Conservation (phyloP, 2,329 filamentous ascomycete genomes). For the Fusarium sp. region DNA sequence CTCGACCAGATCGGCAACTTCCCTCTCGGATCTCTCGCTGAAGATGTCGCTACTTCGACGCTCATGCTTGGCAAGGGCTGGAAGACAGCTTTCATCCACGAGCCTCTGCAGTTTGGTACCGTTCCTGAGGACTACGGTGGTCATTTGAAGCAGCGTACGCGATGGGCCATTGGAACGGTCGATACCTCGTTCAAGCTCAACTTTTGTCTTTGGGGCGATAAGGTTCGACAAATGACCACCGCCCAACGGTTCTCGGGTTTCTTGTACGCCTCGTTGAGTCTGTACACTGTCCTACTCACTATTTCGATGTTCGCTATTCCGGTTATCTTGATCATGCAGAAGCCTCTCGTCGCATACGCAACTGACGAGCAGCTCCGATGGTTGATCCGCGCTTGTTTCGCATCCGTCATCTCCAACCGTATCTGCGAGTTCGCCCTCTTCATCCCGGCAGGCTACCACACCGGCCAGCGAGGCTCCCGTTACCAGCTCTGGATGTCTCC, state of each 20-base stretch:
- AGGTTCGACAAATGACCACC: slow-evolving; percentile 63
- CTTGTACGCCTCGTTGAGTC: slow-evolving; percentile 64
- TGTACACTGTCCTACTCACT: slow-evolving; percentile 67
- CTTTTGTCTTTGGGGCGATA: slow-evolving; percentile 67
- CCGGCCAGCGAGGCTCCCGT: slow-evolving; percentile 65
- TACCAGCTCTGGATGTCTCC: slow-evolving; percentile 73
- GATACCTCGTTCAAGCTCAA: slow-evolving; percentile 70
- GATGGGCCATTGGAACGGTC: slow-evolving; percentile 67
- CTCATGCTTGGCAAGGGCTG: slow-evolving; percentile 70
- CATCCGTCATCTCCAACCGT: slow-evolving; percentile 62
- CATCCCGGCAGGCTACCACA: slow-evolving; percentile 68
- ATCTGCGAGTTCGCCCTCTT: slow-evolving; percentile 68
- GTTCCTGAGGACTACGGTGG: slow-evolving; percentile 67
- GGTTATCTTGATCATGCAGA: slow-evolving; percentile 67
- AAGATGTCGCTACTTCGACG: slow-evolving; percentile 70
- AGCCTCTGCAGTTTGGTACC: slow-evolving; percentile 69
- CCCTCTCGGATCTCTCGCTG: slow-evolving; percentile 67
- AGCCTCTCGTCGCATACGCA: slow-evolving; percentile 67
- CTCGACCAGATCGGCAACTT: slow-evolving; percentile 71
- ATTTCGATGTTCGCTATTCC: slow-evolving; percentile 69
- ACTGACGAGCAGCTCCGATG: slow-evolving; percentile 65
- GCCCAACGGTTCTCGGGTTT: slow-evolving; percentile 70
- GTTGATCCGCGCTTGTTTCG: slow-evolving; percentile 67
- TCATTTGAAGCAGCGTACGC: slow-evolving; percentile 67
- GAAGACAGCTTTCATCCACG: slow-evolving; percentile 70